phyloP scores from a whole-genome alignment of 106 monocot species.

The Xerophyta viscosa region DNA sequence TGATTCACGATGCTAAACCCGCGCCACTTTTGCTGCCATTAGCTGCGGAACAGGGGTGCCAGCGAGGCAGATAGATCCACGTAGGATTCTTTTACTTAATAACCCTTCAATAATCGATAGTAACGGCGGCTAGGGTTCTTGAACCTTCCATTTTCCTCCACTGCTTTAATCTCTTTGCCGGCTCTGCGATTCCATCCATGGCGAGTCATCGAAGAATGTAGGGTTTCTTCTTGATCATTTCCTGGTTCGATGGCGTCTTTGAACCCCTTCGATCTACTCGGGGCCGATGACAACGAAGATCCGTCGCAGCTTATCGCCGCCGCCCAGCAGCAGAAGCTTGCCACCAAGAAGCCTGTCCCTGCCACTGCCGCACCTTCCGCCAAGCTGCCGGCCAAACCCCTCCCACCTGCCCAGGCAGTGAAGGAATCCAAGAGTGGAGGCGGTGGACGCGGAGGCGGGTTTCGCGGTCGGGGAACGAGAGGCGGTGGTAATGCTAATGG shows the following conservation, averaged over 20 bases:
- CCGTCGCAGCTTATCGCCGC: slow-evolving; percentile 41
- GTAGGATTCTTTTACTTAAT: too few relatives aligned
- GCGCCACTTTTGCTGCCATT: too few relatives aligned
- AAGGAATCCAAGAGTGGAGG: slow-evolving; percentile 39
- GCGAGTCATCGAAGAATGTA: slow-evolving; percentile 4
- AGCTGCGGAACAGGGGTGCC: too few relatives aligned
- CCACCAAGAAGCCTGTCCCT: slow-evolving; percentile 18
- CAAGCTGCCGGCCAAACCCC: slow-evolving; percentile 63
- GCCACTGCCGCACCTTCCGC: slow-evolving; percentile 17
- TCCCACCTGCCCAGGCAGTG: slow-evolving; percentile 74
- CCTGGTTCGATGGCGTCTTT: slow-evolving; percentile 30
- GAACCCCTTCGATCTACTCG: slow-evolving; percentile 74
- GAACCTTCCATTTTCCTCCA: not conserved
- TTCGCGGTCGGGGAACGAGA: slow-evolving; percentile 46
- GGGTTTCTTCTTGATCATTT: not conserved
- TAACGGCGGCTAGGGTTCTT: slow-evolving; percentile 23
- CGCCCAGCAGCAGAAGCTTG: slow-evolving; percentile 35
- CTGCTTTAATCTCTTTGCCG: not conserved
- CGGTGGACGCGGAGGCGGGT: slow-evolving; percentile 25
- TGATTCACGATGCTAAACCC: too few relatives aligned
- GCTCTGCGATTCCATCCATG: not conserved
- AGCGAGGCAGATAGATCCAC: too few relatives aligned
- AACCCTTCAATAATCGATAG: too few relatives aligned
- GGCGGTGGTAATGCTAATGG: slow-evolving; percentile 29
- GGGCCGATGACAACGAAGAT: slow-evolving; percentile 60